Base-by-base conservation (phyloP, 345 rosid genomes). In the Syzygium grande region DNA sequence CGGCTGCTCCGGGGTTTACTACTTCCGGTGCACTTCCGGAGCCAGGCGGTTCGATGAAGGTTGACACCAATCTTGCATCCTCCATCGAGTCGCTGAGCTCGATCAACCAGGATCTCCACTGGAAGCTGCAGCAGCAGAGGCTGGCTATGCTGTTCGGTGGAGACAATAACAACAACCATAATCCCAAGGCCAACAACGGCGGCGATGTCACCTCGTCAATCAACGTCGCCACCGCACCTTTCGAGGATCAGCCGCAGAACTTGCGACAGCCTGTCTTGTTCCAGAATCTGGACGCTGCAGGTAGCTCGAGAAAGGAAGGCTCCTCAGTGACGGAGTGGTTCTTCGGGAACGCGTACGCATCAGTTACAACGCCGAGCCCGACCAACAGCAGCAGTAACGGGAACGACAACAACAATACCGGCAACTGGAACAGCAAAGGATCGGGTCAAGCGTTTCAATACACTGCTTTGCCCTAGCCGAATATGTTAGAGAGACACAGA, bases 121-220 rank as follows among this genome's bases (percentile, higher is more conserved):
- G 95, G 94, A 97, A 95, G 92, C 89, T 98, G 89, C 99, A 98
- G 93, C 97, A 98, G 90, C 98, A 96, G 52, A 92, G 98, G 86
- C 90, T 97, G 86, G 91, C 96, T 85, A 89, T 92, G 95, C 95
- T 96, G 85, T 92, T 93, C 49, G 94, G 94, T 12, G 93, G 92
- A 19, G 90, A 88, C 68, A 88, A 89, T 41, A 87, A 29, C 86
- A 34, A 34, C 46, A 21, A 73, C 25, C 80, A 34, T 38, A 73
- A 73, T 73, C 46, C 80, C 80, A 73, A 34, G 25, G 49, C 49
- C 49, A 7, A 73, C 80, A 34, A 34, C 49, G 13, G 49, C 25
- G 25, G 80, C 46, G 80, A 73, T 3, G 46, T 21, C 13, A 25
- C 22, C 46, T 73, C 80, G 2, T 73, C 80, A 25, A 73, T 34